These are phyloP conservation scores for Cardamine chenopodiifolia DNA, from an alignment of 345 rosid species.

Conservation along the genomic window DNA sequence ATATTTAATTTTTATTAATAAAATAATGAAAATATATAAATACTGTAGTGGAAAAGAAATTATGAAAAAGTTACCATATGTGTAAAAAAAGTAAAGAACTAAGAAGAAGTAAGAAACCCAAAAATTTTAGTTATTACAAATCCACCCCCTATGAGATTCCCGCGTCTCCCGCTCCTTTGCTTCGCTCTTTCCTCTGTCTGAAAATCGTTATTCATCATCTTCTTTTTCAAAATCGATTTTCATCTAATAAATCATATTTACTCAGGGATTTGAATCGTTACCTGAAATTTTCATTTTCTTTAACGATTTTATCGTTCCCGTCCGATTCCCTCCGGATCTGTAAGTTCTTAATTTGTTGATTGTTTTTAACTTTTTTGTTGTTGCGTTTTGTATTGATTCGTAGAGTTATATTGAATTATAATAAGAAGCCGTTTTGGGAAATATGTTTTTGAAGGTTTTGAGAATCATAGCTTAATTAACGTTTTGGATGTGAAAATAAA, in stretches of 20 bases:
- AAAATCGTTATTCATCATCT: not conserved
- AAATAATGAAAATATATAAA: no score
- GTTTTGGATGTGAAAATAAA: not conserved
- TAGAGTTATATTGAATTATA: not conserved
- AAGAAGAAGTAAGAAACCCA: not conserved
- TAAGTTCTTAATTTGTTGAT: not conserved
- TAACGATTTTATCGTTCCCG: not conserved
- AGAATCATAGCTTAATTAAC: not conserved
- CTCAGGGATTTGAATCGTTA: not conserved
- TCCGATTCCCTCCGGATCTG: not conserved
- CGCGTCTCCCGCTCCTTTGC: constrained; percentile 52
- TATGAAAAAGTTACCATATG: not conserved
- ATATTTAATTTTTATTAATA: no score
- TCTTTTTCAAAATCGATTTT: not conserved
- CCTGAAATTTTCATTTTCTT: not conserved
- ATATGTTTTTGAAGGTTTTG: not conserved
- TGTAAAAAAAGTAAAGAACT: not conserved
- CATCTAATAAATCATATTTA: not conserved
- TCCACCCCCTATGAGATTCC: constrained; percentile 39
- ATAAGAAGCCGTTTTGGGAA: not conserved
- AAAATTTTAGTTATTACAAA: constrained; percentile 6
- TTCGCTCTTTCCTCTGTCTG: constrained; percentile 19
- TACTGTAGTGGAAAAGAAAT: not conserved
- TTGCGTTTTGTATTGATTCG: not conserved
- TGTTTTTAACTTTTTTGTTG: not conserved